Base-by-base conservation (phyloP, 1,284 basidiomycete species). In the Tylopilus sp. region DNA sequence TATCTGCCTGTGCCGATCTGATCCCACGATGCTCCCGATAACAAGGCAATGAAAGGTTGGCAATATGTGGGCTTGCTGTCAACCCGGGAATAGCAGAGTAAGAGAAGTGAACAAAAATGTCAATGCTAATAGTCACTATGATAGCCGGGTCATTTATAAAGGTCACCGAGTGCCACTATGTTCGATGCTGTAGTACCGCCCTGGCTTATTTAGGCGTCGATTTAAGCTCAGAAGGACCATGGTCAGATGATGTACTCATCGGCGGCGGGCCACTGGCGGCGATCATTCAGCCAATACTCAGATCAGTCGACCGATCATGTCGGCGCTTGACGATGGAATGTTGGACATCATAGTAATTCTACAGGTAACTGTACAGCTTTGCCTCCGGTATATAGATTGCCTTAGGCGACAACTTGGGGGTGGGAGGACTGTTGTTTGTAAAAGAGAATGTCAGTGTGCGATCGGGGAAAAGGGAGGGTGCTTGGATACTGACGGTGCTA, bases 341-440 rank as follows among this genome's bases (percentile, higher is more conserved):
- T 36, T 54, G 32, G 68, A 47, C n/a, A 16, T 61, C 44, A 52
- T n/a, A 29, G 33, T 69, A 56, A 54, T 62, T 59, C 41, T 74
- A 72, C 69, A 67, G 10, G 53, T 62, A 52, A 57, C 15, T 24
- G 53, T 70, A 69, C 69, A 69, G 19, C 51, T 55, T 57, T 51
- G n/a, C 54, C 33, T 24, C 12, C 22, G 19, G 39, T 8, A 36
- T 18, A 19, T 22, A 26, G 18, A 55, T 41, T 33, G 32, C 22
- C 12, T 5, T 19, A 68, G 44, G 10, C 59, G 12, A 32, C 8
- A 18, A 61, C 52, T 10, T 69, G 7, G 22, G 47, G 47, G n/a
- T 49, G 47, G 47, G n/a, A 18, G n/a, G n/a, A 22, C 47, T 49
- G 47, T 49, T 49, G 8, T n/a, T n/a, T n/a, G 47, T 3, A 15